A percentile compares a stretch with the other conserved stretches of the same genome.
Evolutionary conservation across 1,284 basidiomycete species (phyloP).

Genomic region (Ustilago bromivora): DNA sequence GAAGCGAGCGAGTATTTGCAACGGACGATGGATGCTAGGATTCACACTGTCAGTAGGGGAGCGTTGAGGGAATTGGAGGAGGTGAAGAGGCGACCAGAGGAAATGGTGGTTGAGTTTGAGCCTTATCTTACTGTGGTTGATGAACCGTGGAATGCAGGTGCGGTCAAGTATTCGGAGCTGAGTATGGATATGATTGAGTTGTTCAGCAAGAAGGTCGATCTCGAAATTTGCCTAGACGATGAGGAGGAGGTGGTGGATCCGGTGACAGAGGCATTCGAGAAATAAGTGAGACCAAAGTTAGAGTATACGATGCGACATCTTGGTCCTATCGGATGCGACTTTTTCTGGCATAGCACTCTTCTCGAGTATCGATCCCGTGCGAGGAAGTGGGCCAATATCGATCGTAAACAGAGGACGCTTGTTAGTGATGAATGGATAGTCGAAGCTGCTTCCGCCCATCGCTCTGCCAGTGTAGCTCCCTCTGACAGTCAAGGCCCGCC

Average conservation of each 20-base stretch:
- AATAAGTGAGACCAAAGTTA: conserved; percentile 44
- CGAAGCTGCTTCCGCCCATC: conserved; percentile 21
- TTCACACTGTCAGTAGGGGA: conserved; percentile 44
- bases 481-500: neutral
- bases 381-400: conserved; percentile 22
- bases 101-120: conserved; percentile 57
- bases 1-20: conserved; percentile 43
- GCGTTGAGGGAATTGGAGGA: conserved; percentile 29
- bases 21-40: conserved; percentile 43
- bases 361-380: conserved; percentile 34
- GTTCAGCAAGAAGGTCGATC: conserved; percentile 11
- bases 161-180: conserved; percentile 6
- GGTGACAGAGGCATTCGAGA: conserved; percentile 25
- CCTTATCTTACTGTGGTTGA: conserved; percentile 18
- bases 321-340: conserved; percentile 51
- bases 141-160: conserved; percentile 8
- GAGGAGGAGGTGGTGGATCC: conserved; percentile 17
- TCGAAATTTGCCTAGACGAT: neutral
- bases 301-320: conserved; percentile 39
- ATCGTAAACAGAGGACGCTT: conserved; percentile 19
- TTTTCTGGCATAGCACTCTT: conserved; percentile 51
- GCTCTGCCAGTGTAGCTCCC: conserved; percentile 1
- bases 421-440: conserved; percentile 37
- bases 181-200: conserved; percentile 20
- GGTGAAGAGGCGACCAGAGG: conserved; percentile 44